phyloP scores from a whole-genome alignment of 768 basidiomycete genomes.

The Tephrocybe sp. region DNA sequence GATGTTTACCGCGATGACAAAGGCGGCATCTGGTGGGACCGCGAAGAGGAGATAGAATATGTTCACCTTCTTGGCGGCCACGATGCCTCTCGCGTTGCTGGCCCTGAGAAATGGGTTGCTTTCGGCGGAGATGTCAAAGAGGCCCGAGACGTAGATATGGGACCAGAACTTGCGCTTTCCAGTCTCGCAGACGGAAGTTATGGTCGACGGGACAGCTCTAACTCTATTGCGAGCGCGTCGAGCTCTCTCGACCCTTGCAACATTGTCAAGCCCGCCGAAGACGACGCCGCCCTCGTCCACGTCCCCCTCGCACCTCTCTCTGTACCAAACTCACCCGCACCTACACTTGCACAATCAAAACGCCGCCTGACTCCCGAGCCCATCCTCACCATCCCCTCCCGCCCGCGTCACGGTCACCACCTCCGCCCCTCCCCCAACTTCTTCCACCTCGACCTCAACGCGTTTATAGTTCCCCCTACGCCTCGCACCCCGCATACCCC shows the following conservation, averaged over 20 bases:
- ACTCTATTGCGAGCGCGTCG: slow-evolving; percentile 41
- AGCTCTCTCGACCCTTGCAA: slow-evolving; percentile 53
- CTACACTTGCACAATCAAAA: slow-evolving; percentile 20
- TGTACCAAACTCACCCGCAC: not conserved
- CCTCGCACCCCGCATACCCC: slow-evolving; percentile 11
- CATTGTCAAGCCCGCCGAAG: slow-evolving; percentile 35
- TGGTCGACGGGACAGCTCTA: slow-evolving; percentile 39
- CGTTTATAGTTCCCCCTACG: slow-evolving; percentile 27
- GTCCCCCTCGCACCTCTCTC: slow-evolving; percentile 4
- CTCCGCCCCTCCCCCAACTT: slow-evolving; percentile 32
- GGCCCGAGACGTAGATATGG: slow-evolving; percentile 13
- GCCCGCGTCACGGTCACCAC: slow-evolving; percentile 31
- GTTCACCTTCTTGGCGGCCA: slow-evolving; percentile 49
- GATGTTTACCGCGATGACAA: slow-evolving; percentile 59
- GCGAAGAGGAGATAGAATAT: slow-evolving; percentile 70
- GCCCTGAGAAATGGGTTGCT: slow-evolving; percentile 39
- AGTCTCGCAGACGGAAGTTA: slow-evolving; percentile 18
- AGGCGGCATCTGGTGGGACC: slow-evolving; percentile 69
- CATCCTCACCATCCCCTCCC: slow-evolving; percentile 34
- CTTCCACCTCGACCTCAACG: slow-evolving; percentile 33
- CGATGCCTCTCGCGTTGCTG: slow-evolving; percentile 20
- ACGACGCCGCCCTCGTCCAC: slow-evolving; percentile 22
- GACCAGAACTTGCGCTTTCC: slow-evolving; percentile 17
- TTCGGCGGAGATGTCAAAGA: slow-evolving; percentile 31
- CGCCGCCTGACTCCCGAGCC: slow-evolving; percentile 30